These are phyloP conservation scores for Cymbopogon citratus DNA, from an alignment of 176 grass and related monocot genomes.

Conservation along the genomic window DNA sequence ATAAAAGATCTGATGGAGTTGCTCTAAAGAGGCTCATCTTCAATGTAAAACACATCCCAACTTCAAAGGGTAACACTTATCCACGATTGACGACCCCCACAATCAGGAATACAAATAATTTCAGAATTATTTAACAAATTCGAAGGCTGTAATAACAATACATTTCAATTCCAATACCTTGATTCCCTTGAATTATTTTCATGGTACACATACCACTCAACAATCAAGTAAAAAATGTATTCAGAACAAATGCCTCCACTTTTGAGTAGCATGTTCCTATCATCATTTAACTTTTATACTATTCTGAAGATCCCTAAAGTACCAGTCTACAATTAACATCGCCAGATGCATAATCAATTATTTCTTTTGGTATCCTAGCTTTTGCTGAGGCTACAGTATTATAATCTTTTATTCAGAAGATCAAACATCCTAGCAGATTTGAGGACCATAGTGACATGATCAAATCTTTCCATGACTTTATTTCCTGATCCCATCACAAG, in stretches of 20 bases:
- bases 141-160: not conserved
- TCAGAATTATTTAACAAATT: not conserved
- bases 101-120: not conserved
- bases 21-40: not conserved
- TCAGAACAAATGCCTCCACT: not conserved
- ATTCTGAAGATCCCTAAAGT: not conserved
- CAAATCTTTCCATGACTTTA: not conserved
- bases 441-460: not conserved
- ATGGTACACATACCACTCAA: not conserved
- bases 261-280: not conserved
- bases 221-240: not conserved
- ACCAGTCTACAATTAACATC: slow-evolving; percentile 1
- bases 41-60: not conserved
- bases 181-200: not conserved
- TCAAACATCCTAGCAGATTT: not conserved
- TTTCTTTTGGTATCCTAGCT: slow-evolving; percentile 25
- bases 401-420: not conserved
- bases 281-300: not conserved
- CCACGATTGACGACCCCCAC: not conserved
- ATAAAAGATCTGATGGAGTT: not conserved
- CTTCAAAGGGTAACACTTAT: not conserved
- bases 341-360: slow-evolving; percentile 19
- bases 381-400: slow-evolving; percentile 23
- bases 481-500: no score
- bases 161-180: not conserved